phyloP scores from a whole-genome alignment of 306 rosid species.

The Lupinus albus region DNA sequence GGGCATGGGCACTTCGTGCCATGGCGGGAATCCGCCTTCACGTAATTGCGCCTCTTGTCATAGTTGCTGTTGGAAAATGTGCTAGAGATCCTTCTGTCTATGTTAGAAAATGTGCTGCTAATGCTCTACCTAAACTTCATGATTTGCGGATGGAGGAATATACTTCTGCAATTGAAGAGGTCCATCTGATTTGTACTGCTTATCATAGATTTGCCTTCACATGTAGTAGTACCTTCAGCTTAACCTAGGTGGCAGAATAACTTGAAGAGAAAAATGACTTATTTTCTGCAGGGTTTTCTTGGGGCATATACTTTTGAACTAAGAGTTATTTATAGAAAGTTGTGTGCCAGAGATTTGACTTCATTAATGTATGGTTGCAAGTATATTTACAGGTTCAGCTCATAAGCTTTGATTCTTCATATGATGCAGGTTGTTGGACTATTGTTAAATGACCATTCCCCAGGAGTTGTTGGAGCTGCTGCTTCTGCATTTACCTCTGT shows the following conservation, averaged over 20 bases:
- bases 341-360: slow-evolving; percentile 32
- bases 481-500: slow-evolving; percentile 90
- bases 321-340: slow-evolving; percentile 21
- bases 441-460: slow-evolving; percentile 78
- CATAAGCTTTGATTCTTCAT: slow-evolving; percentile 20
- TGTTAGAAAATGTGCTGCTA: slow-evolving; percentile 92
- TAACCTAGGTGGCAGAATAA: slow-evolving; percentile 9
- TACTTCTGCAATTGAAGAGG: slow-evolving; percentile 82
- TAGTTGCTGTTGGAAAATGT: slow-evolving; percentile 87
- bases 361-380: slow-evolving; percentile 21
- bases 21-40: slow-evolving; percentile 96
- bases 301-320: slow-evolving; percentile 30
- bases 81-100: slow-evolving; percentile 92
- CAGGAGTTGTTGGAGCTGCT: slow-evolving; percentile 95
- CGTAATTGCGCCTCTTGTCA: slow-evolving; percentile 85
- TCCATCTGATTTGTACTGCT: slow-evolving; percentile 35
- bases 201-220: slow-evolving; percentile 19
- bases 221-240: not conserved
- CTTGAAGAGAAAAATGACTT: not conserved
- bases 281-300: slow-evolving; percentile 24
- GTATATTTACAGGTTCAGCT: slow-evolving; percentile 29
- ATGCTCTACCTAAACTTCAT: slow-evolving; percentile 93
- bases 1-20: slow-evolving; percentile 97
- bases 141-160: slow-evolving; percentile 89
- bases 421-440: slow-evolving; percentile 73